These are phyloP conservation scores for Gossypium australe DNA, from an alignment of 345 rosid species.

Conservation along the genomic window DNA sequence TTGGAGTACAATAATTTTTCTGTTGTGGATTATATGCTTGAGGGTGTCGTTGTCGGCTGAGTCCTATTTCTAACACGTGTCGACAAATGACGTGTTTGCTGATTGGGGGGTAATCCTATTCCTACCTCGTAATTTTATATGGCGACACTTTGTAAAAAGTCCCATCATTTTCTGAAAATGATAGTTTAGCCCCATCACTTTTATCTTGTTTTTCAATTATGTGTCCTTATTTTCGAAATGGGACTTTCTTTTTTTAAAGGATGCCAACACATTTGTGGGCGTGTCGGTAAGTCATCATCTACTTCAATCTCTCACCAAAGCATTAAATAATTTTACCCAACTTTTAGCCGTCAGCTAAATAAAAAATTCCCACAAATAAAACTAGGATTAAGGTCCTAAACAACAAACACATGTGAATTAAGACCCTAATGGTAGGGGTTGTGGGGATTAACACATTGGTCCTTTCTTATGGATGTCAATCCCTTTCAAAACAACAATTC, in stretches of 20 bases:
- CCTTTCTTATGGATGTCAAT: not conserved
- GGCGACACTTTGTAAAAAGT: not conserved
- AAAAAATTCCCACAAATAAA: too few relatives aligned
- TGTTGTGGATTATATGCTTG: conserved; percentile 13
- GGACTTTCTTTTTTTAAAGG: not conserved
- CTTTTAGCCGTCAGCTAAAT: too few relatives aligned
- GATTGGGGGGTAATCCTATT: conserved; percentile 3
- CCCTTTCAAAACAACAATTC: not conserved
- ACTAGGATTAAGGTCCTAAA: not conserved
- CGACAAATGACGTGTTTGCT: not conserved
- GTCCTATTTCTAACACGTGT: not conserved
- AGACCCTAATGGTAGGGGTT: not conserved
- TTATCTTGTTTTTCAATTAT: not conserved
- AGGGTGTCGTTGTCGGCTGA: conserved; percentile 7
- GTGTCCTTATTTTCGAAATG: not conserved
- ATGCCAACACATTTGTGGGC: not conserved
- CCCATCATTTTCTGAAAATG: conserved; percentile 24
- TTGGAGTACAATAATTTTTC: conserved; percentile 9
- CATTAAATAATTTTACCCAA: too few relatives aligned
- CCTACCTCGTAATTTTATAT: conserved; percentile 2
- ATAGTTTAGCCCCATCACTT: conserved; percentile 13
- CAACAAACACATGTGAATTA: not conserved
- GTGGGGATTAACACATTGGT: not conserved
- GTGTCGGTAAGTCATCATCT: not conserved
- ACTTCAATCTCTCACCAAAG: too few relatives aligned